Evolutionary conservation across 2,329 filamentous ascomycete genomes (phyloP).

Genomic region (Fusarium austroafricanum): DNA sequence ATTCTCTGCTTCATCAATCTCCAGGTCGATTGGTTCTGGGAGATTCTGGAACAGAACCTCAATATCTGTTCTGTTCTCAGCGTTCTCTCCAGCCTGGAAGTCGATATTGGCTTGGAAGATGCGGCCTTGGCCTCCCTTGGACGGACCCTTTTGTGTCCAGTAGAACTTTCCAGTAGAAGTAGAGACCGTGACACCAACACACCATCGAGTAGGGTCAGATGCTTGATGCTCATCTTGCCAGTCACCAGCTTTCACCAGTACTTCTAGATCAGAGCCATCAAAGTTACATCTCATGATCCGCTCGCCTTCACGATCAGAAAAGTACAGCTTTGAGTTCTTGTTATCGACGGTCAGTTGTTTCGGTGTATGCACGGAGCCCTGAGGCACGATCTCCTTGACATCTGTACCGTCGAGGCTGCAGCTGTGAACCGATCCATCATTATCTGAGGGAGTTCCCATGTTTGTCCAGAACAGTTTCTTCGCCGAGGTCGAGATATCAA

Average conservation of each 20-base stretch:
- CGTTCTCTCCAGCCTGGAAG: not conserved
- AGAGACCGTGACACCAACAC: not conserved
- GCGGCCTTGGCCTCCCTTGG: not conserved
- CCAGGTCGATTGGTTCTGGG: not conserved
- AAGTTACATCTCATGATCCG: slow-evolving; percentile 1
- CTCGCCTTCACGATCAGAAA: slow-evolving; percentile 13
- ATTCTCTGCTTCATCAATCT: not conserved
- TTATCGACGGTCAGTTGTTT: not conserved
- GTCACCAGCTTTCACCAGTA: not conserved
- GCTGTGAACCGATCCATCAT: not conserved
- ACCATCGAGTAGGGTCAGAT: not conserved
- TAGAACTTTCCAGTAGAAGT: not conserved
- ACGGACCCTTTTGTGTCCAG: slow-evolving; percentile 6
- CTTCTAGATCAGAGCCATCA: not conserved
- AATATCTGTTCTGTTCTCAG: not conserved
- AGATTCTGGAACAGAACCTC: not conserved
- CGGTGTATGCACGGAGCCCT: not conserved
- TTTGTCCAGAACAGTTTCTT: not conserved
- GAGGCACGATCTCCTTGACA: not conserved
- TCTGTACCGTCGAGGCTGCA: not conserved
- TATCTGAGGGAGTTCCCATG: not conserved
- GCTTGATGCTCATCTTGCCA: not conserved
- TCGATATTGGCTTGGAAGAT: not conserved
- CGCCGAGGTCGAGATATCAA: not conserved
- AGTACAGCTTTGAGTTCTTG: not conserved